Evolutionary conservation across 83 land plant species (phyloP), one percentile per base, ranked within the genome.

Genomic region (Diphasiastrum complanatum): DNA sequence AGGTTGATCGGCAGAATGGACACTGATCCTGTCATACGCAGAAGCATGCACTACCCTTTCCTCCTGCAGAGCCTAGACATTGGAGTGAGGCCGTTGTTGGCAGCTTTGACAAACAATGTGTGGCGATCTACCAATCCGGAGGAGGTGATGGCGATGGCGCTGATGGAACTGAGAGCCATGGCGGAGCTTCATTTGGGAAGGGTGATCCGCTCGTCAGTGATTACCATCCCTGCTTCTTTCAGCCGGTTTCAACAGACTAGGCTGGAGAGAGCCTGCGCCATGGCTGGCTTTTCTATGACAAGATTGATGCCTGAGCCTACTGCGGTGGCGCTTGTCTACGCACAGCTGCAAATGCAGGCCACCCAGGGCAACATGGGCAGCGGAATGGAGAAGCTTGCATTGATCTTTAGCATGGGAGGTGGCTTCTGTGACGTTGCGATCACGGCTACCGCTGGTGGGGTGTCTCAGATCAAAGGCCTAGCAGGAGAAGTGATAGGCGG

Each of bases 241-340:
- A 81, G 75, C 41, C 70, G 88, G 2, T 83, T 87, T 49, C 92
- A 83, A 68, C 79, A 78, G 34, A 79, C 79, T 5, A 67, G 85
- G 2, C 43, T 87, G 6, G 85, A 81, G 38, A 67, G 88, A 35
- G 87, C 87, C 5, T 83, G 87, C 69, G 85, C 84, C 1, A 83
- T 78, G 85, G 87, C 87, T 47, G 91, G 91, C 3, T 57, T 86
- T 11, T 75, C 69, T 58, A 83, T 83, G 27, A 70, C 78, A 2
- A 40, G 85, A 25, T 16, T 87, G 24, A 83, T 83, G 83, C 85
- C 88, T 0, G 92, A 87, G 38, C 92, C 92, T 24, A 81, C 85
- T 0, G 86, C 91, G 1, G 83, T 78, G 0, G 83, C 83, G 1
- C 72, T 87, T 40, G 56, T 87, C 16, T 87, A 87, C 67, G 92